Evolutionary conservation across 2,329 filamentous ascomycete species (phyloP).

Genomic region (Karstenula rhodostoma): DNA sequence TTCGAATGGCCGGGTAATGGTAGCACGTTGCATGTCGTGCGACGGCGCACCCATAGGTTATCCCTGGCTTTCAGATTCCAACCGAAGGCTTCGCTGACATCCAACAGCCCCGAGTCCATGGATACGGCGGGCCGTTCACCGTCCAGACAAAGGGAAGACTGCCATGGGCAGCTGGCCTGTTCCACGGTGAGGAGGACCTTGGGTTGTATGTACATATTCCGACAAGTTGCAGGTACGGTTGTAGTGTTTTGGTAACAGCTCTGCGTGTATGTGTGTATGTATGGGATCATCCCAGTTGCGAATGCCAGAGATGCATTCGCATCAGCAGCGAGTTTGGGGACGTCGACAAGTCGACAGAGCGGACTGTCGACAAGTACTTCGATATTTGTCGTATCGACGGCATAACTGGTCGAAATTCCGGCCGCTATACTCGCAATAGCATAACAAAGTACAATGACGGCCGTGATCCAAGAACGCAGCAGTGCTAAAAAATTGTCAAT

Average conservation of each 20-base stretch:
- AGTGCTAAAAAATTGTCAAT: not conserved
- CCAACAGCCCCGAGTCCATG: slow-evolving; percentile 24
- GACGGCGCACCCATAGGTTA: slow-evolving; percentile 13
- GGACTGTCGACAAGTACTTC: slow-evolving; percentile 21
- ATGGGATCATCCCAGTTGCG: not conserved
- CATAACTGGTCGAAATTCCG: slow-evolving; percentile 20
- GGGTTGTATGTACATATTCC: slow-evolving; percentile 9
- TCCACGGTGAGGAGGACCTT: not conserved
- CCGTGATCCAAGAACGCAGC: slow-evolving; percentile 5
- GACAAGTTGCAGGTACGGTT: slow-evolving; percentile 2
- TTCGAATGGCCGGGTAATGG: not conserved
- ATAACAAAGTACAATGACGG: slow-evolving; percentile 14
- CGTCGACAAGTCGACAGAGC: slow-evolving; percentile 12
- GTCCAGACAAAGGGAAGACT: slow-evolving; percentile 12
- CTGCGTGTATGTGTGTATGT: slow-evolving; percentile 7
- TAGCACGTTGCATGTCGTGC: slow-evolving; percentile 19
- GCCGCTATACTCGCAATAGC: slow-evolving; percentile 11
- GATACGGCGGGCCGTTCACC: slow-evolving; percentile 10
- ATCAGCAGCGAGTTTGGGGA: not conserved
- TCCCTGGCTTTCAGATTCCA: slow-evolving; percentile 15
- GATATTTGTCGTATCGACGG: slow-evolving; percentile 14
- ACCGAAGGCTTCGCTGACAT: slow-evolving; percentile 18
- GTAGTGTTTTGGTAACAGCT: slow-evolving; percentile 11
- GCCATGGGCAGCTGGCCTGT: slow-evolving; percentile 9
- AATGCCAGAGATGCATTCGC: not conserved